A percentile compares a stretch with the other conserved stretches of the same genome.
These are phyloP conservation scores for Pseudozyma thailandica DNA, from an alignment of 1,284 basidiomycete species.

Conservation along the genomic window DNA sequence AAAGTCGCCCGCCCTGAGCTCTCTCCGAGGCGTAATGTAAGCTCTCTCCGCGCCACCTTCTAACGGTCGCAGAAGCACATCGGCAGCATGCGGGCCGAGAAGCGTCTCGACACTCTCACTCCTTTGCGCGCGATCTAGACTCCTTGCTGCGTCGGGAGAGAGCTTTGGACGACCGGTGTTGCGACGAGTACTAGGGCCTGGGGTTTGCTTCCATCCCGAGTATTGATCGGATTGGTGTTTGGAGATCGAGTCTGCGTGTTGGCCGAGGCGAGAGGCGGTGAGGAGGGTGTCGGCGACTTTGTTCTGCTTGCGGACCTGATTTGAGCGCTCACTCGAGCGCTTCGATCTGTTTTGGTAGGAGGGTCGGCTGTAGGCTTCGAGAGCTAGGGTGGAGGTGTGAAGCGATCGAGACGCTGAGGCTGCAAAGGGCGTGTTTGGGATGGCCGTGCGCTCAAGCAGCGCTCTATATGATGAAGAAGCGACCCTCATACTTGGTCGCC, in stretches of 20 bases:
- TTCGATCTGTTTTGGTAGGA: too few relatives aligned
- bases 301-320: constrained; percentile 7
- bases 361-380: neutral
- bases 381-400: neutral
- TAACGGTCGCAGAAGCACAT: constrained; percentile 19
- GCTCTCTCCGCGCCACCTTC: constrained; percentile 1
- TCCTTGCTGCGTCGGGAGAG: constrained; percentile 23
- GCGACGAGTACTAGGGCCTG: constrained; percentile 30
- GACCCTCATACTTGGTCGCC: constrained; percentile 11
- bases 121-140: constrained; percentile 1
- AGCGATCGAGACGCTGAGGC: neutral
- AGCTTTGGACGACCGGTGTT: constrained; percentile 25
- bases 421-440: neutral
- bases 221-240: constrained; percentile 20
- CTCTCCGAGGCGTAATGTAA: constrained; percentile 23
- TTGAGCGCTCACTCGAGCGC: neutral
- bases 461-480: constrained; percentile 1
- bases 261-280: constrained; percentile 23
- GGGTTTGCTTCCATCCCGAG: constrained; percentile 40
- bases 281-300: constrained; percentile 26
- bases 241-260: constrained; percentile 12
- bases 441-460: constrained; percentile 3
- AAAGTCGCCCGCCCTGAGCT: constrained; percentile 45
- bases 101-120: constrained; percentile 11
- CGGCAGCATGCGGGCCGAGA: constrained; percentile 19